phyloP scores from a whole-genome alignment of 352 stramenopile species.

The Globisporangium ultimum region DNA sequence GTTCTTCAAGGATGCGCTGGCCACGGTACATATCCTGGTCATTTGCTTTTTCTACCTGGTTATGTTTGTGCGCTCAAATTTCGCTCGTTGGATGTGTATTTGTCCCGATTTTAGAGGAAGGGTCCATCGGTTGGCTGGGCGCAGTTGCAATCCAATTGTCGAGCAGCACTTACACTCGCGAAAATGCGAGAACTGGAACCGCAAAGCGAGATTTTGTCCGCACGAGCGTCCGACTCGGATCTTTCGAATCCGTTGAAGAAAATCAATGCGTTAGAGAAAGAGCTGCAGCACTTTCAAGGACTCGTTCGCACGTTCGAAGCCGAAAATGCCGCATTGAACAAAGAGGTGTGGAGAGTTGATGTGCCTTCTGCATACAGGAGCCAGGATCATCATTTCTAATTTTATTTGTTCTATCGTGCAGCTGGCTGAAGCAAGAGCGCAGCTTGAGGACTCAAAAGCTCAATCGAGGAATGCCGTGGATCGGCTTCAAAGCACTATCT shows the following conservation, averaged over 20 bases:
- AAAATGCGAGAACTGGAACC: constrained; percentile 8
- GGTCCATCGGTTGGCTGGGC: constrained; percentile 9
- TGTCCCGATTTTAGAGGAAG: constrained; percentile 12
- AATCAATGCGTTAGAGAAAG: constrained; percentile 13
- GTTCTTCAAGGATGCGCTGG: constrained; percentile 63
- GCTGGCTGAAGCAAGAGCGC: background rate
- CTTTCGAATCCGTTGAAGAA: constrained; percentile 1
- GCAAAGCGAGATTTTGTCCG: background rate
- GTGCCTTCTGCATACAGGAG: background rate
- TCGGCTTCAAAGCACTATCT: background rate
- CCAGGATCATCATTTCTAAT: background rate
- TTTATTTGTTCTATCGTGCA: background rate
- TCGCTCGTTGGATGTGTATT: background rate
- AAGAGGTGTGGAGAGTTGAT: constrained; percentile 4
- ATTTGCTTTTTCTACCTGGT: background rate
- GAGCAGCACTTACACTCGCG: constrained; percentile 7
- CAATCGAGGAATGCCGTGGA: background rate
- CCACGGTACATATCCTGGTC: constrained; percentile 18
- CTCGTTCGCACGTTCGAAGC: background rate
- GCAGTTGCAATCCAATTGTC: constrained; percentile 17
- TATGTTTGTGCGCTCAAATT: background rate
- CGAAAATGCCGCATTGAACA: constrained; percentile 10
- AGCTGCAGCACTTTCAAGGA: constrained; percentile 10
- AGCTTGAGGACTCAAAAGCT: background rate
- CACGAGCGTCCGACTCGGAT: background rate